Percentiles rank a stretch among this genome's conserved stretches.
Conservation (phyloP, 768 basidiomycete genomes). For the Wakefieldia striispora region DNA sequence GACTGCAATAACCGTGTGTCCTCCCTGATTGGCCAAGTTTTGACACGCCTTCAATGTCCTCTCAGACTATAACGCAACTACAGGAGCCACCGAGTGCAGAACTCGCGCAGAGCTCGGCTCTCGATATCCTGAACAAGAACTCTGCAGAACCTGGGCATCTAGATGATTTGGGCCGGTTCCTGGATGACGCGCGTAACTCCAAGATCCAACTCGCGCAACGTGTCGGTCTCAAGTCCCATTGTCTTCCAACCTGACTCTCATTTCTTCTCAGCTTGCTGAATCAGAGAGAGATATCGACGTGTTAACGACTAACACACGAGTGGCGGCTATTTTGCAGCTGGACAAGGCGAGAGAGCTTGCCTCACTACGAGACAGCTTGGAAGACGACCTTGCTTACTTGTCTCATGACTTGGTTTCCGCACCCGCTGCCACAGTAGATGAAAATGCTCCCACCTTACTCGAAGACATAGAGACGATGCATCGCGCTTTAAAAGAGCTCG, state of each 20-base stretch:
- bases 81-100: constrained; percentile 49
- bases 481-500: constrained; percentile 70
- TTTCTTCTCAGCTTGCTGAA: constrained; percentile 52
- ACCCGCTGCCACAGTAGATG: constrained; percentile 40
- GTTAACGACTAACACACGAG: constrained; percentile 48
- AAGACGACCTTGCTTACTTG: constrained; percentile 73
- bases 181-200: constrained; percentile 41
- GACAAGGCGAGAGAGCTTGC: constrained; percentile 71
- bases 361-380: constrained; percentile 70
- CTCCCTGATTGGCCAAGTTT: not conserved
- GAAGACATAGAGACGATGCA: constrained; percentile 83
- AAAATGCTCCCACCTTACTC: constrained; percentile 60
- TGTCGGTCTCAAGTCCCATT: constrained; percentile 38
- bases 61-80: constrained; percentile 45
- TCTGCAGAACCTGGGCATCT: constrained; percentile 53
- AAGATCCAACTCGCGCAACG: constrained; percentile 42
- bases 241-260: constrained; percentile 11
- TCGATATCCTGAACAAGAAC: constrained; percentile 42
- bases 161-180: constrained; percentile 40
- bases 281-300: constrained; percentile 49
- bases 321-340: constrained; percentile 47
- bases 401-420: constrained; percentile 63
- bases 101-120: constrained; percentile 33
- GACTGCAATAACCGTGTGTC: constrained; percentile 21
- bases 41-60: constrained; percentile 33